These are phyloP conservation scores for Talaromyces sp. DNA, from an alignment of 2,329 filamentous ascomycete species.

Conservation along the genomic window DNA sequence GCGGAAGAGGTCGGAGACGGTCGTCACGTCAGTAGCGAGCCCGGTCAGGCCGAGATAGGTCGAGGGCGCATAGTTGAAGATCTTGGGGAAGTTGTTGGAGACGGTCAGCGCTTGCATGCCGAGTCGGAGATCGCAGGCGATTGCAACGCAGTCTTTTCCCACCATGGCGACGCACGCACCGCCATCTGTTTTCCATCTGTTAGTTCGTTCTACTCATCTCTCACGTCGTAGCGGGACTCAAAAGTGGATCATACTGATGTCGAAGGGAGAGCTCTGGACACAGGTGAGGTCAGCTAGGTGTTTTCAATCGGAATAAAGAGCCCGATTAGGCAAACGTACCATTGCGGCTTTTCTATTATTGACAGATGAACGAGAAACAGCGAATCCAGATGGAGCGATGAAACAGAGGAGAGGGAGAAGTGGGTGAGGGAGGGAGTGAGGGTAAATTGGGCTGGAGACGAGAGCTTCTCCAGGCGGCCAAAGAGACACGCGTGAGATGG, in stretches of 20 bases:
- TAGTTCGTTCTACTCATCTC: background rate
- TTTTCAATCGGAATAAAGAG: slow-evolving; percentile 17
- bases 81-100: slow-evolving; percentile 99
- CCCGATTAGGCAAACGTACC: slow-evolving; percentile 20
- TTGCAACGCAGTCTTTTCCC: slow-evolving; percentile 98
- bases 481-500: slow-evolving; percentile 13
- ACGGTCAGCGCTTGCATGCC: slow-evolving; percentile 94
- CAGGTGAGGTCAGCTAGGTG: slow-evolving; percentile 22
- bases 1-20: slow-evolving; percentile 93
- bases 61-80: slow-evolving; percentile 88
- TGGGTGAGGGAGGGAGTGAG: background rate
- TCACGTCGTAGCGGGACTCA: background rate
- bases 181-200: slow-evolving; percentile 51
- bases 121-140: slow-evolving; percentile 96
- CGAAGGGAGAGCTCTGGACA: slow-evolving; percentile 77
- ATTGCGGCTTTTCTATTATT: slow-evolving; percentile 18
- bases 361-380: background rate
- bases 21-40: slow-evolving; percentile 90
- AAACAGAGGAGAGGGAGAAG: slow-evolving; percentile 1
- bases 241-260: slow-evolving; percentile 67
- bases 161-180: slow-evolving; percentile 98
- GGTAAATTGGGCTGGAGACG: slow-evolving; percentile 7
- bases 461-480: slow-evolving; percentile 20
- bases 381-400: background rate
- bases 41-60: slow-evolving; percentile 94